phyloP scores from a whole-genome alignment of 2,329 filamentous ascomycete genomes.

The Chalaropsis ovoidea region DNA sequence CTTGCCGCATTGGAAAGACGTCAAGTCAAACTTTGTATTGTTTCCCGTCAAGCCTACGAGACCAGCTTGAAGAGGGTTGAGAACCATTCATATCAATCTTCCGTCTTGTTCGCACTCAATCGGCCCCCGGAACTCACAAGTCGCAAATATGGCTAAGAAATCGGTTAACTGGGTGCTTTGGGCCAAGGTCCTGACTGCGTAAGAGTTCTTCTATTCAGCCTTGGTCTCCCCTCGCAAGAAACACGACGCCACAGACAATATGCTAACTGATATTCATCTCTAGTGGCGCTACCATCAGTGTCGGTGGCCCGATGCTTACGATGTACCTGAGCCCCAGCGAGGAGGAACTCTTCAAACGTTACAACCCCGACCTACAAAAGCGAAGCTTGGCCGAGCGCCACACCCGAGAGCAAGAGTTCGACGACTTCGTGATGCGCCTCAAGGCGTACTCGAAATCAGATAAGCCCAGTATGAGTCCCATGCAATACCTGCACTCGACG shows the following conservation, averaged over 20 bases:
- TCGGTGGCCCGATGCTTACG: slow-evolving; percentile 79
- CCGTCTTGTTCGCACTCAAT: background rate
- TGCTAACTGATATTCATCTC: slow-evolving; percentile 11
- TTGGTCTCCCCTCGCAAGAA: background rate
- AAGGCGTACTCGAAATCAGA: slow-evolving; percentile 87
- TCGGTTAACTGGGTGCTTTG: slow-evolving; percentile 40
- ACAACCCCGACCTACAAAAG: slow-evolving; percentile 90
- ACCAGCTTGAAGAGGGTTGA: background rate
- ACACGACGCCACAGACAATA: background rate
- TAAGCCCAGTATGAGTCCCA: slow-evolving; percentile 62
- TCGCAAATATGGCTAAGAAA: slow-evolving; percentile 23
- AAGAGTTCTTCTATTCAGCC: slow-evolving; percentile 31
- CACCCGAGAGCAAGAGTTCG: slow-evolving; percentile 72
- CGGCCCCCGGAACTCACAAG: background rate
- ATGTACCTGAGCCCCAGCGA: slow-evolving; percentile 73
- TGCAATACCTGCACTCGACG: background rate
- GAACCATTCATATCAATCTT: background rate
- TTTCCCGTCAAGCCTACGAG: background rate
- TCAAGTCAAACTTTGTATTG: background rate
- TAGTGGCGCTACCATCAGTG: slow-evolving; percentile 60
- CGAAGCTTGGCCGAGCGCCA: slow-evolving; percentile 70
- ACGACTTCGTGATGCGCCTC: slow-evolving; percentile 71
- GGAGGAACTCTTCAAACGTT: slow-evolving; percentile 82
- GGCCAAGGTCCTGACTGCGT: slow-evolving; percentile 64
- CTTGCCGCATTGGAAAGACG: slow-evolving; percentile 21